These are phyloP conservation scores for Schizophyllum amplum DNA, from an alignment of 1,284 basidiomycete species.

Conservation along the genomic window DNA sequence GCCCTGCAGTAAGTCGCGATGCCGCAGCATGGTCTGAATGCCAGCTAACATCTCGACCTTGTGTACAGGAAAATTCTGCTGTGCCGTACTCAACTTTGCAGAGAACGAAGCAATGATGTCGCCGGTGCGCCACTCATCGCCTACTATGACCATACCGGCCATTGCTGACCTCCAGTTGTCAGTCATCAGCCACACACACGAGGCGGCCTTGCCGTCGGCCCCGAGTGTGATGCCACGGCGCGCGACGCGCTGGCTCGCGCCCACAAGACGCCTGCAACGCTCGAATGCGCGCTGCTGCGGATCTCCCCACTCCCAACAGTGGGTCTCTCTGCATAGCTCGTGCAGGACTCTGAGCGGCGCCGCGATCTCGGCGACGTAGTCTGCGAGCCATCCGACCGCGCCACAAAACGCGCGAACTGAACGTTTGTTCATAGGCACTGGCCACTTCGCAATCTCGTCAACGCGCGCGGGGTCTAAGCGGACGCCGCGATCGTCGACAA, in stretches of 20 bases:
- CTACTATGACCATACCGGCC: slow-evolving; percentile 4
- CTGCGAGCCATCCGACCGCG: slow-evolving; percentile 14
- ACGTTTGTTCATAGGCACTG: slow-evolving; percentile 8
- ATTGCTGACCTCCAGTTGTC: slow-evolving; percentile 3
- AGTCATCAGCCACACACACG: slow-evolving; percentile 4
- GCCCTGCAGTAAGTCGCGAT: slow-evolving; percentile 18
- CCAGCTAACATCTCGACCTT: slow-evolving; percentile 22
- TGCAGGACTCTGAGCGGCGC: slow-evolving; percentile 15
- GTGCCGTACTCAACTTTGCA: slow-evolving; percentile 21
- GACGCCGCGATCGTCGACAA: slow-evolving; percentile 22
- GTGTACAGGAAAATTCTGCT: slow-evolving; percentile 25
- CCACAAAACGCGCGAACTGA: slow-evolving; percentile 13
- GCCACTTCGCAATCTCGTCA: slow-evolving; percentile 21
- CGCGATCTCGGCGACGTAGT: slow-evolving; percentile 8
- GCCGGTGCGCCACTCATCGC: slow-evolving; percentile 8
- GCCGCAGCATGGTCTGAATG: slow-evolving; percentile 16
- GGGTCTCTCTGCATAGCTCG: slow-evolving; percentile 9
- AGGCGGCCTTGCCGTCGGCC: background rate
- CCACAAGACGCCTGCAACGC: slow-evolving; percentile 9
- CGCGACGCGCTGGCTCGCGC: background rate
- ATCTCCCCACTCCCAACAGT: slow-evolving; percentile 14
- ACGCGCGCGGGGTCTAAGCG: slow-evolving; percentile 24
- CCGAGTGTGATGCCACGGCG: background rate
- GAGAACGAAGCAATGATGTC: slow-evolving; percentile 19
- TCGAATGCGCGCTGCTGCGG: slow-evolving; percentile 19